Percentiles rank a stretch among this genome's conserved stretches.
Evolutionary conservation across 2,329 filamentous ascomycete genomes (phyloP).

Genomic region (Apiospora malaysiana): DNA sequence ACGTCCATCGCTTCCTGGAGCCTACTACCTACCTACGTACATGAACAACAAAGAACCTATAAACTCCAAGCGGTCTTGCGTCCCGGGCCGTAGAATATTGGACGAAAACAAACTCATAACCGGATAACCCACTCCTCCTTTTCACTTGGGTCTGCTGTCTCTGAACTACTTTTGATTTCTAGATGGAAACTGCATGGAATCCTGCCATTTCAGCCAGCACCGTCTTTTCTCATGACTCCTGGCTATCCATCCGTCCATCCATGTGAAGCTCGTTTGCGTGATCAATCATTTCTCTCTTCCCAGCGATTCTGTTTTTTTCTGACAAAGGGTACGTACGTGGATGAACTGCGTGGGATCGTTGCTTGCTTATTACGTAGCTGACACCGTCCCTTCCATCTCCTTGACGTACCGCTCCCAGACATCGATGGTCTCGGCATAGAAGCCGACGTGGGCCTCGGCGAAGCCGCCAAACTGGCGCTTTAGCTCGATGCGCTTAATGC

Average conservation of each 20-base stretch:
- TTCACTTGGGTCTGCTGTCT: not conserved
- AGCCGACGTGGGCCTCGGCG: constrained; percentile 84
- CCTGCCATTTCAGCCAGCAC: constrained; percentile 15
- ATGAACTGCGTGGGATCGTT: not conserved
- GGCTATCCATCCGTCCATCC: constrained; percentile 4
- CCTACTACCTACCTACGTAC: not conserved
- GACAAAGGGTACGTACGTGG: not conserved
- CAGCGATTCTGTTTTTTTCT: not conserved
- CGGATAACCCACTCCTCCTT: not conserved
- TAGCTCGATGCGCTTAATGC: constrained; percentile 95
- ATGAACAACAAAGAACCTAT: not conserved
- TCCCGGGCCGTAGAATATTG: not conserved
- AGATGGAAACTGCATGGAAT: constrained; percentile 13
- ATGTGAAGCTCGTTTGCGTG: not conserved
- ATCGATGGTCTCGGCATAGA: constrained; percentile 79
- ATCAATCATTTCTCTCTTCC: not conserved
- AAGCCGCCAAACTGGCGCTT: constrained; percentile 83
- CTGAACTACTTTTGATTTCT: constrained; percentile 1
- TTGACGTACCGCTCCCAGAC: constrained; percentile 91
- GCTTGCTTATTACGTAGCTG: not conserved
- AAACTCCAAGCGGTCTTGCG: not conserved
- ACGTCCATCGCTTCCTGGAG: not conserved
- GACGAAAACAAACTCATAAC: not conserved
- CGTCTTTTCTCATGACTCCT: not conserved
- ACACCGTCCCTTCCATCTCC: constrained; percentile 76